Evolutionary conservation across 352 stramenopile genomes (phyloP).

Genomic region (Pythium diclinum): DNA sequence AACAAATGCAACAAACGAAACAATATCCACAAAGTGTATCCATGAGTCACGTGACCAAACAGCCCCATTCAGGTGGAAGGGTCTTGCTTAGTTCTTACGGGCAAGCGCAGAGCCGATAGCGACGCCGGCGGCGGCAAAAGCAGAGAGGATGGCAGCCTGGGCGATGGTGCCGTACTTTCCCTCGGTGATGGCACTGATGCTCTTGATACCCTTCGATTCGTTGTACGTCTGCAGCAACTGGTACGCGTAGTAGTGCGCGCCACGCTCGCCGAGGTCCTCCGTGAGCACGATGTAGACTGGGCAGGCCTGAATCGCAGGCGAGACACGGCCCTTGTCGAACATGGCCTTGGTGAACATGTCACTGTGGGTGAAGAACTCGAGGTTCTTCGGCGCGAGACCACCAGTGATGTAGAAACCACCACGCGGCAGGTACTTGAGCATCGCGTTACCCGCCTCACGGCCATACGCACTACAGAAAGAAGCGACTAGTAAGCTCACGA

Average conservation of each 20-base stretch:
- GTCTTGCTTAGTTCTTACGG: constrained; percentile 21
- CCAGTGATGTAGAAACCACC: constrained; percentile 97
- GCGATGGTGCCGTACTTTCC: constrained; percentile 27
- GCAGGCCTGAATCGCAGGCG: constrained; percentile 61
- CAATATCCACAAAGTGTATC: constrained; percentile 23
- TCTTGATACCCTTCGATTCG: constrained; percentile 32
- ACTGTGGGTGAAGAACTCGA: constrained; percentile 90
- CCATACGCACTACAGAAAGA: constrained; percentile 81
- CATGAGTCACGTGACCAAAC: constrained; percentile 21
- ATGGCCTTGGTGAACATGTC: constrained; percentile 79
- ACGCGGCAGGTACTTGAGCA: constrained; percentile 95
- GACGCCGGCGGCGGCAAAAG: constrained; percentile 25
- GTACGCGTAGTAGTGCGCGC: constrained; percentile 87
- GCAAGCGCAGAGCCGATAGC: constrained; percentile 25
- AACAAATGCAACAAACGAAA: constrained; percentile 21
- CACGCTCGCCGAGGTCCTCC: constrained; percentile 89
- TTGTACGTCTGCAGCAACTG: constrained; percentile 70
- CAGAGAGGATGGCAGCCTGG: constrained; percentile 23
- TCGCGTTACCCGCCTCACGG: constrained; percentile 90
- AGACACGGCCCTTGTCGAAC: constrained; percentile 89
- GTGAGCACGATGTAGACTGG: constrained; percentile 89
- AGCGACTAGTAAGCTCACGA: not conserved
- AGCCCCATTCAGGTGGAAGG: not conserved
- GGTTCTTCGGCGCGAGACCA: constrained; percentile 96
- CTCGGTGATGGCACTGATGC: constrained; percentile 28